These are phyloP conservation scores for Candida boleticola DNA, from an alignment of 805 yeast genomes.

Conservation along the genomic window DNA sequence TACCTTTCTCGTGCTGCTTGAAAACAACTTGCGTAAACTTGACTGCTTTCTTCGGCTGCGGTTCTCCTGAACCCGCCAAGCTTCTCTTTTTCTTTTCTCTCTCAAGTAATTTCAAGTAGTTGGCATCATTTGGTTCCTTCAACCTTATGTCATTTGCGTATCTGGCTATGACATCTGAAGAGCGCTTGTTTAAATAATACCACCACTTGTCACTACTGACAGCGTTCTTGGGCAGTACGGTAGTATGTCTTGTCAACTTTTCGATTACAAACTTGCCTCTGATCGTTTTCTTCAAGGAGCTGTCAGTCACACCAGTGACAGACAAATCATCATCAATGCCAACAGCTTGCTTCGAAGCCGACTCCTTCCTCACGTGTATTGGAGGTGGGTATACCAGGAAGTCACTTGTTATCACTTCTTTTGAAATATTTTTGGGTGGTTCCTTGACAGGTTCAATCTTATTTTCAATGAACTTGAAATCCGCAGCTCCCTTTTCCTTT, in stretches of 20 bases:
- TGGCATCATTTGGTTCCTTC: conserved; percentile 21
- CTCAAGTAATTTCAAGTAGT: conserved; percentile 10
- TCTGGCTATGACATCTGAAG: conserved; percentile 20
- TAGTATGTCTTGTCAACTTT: conserved; percentile 1
- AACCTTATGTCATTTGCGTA: conserved; percentile 14
- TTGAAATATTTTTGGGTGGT: background rate
- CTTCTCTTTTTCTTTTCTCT: background rate
- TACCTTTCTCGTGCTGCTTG: background rate
- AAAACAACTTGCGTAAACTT: conserved; percentile 1
- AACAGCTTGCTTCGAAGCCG: background rate
- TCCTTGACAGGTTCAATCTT: background rate
- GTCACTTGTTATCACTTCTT: background rate
- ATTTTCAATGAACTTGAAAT: too few species aligned
- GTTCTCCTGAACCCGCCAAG: background rate
- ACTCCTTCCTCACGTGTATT: too few species aligned
- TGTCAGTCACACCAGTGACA: conserved; percentile 11
- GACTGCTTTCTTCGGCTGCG: background rate
- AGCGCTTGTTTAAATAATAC: conserved; percentile 17
- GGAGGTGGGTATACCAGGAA: too few species aligned
- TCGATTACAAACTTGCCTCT: conserved; percentile 10
- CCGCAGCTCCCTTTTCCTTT: background rate
- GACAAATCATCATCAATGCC: conserved; percentile 5
- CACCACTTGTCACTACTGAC: conserved; percentile 12
- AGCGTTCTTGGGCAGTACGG: conserved; percentile 2
- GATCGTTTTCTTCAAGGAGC: background rate